Conservation (phyloP, 2,329 filamentous ascomycete species). For the Hysterium pulicare region DNA sequence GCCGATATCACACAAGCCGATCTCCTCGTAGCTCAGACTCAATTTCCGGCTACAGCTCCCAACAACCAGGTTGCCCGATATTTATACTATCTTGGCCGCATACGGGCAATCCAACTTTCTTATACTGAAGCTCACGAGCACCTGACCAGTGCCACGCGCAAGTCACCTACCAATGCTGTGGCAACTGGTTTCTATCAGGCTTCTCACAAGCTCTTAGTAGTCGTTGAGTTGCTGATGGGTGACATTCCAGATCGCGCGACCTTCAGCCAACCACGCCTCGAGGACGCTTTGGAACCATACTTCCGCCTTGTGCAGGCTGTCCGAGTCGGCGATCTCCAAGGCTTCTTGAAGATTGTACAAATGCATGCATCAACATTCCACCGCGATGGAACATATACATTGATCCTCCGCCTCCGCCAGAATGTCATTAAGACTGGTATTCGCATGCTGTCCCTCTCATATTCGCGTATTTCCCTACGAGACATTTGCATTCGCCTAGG, state of each 20-base stretch:
- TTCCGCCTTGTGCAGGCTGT: slow-evolving; percentile 92
- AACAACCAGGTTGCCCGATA: slow-evolving; percentile 99
- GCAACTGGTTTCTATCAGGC: slow-evolving; percentile 94
- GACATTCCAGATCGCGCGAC: slow-evolving; percentile 94
- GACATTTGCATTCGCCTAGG: slow-evolving; percentile 96
- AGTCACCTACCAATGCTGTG: slow-evolving; percentile 84
- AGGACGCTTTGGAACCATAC: slow-evolving; percentile 86
- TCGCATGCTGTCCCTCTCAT: slow-evolving; percentile 97
- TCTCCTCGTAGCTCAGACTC: slow-evolving; percentile 89
- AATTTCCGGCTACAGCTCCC: slow-evolving; percentile 88
- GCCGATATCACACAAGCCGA: slow-evolving; percentile 97
- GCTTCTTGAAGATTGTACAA: slow-evolving; percentile 84
- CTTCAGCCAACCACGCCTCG: slow-evolving; percentile 85
- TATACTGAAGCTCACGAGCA: slow-evolving; percentile 98
- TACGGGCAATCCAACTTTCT: slow-evolving; percentile 90
- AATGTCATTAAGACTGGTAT: slow-evolving; percentile 99
- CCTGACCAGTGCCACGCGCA: slow-evolving; percentile 86
- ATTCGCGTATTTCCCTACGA: slow-evolving; percentile 92
- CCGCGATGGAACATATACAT: slow-evolving; percentile 89
- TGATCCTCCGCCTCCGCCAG: slow-evolving; percentile 90
- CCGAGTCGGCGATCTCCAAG: slow-evolving; percentile 90
- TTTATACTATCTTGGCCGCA: slow-evolving; percentile 94
- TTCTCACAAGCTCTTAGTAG: slow-evolving; percentile 91
- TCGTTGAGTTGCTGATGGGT: slow-evolving; percentile 96
- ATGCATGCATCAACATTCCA: slow-evolving; percentile 81